Base-by-base conservation (phyloP, 495 filamentous ascomycete genomes). In the Neurospora tetrasperma region DNA sequence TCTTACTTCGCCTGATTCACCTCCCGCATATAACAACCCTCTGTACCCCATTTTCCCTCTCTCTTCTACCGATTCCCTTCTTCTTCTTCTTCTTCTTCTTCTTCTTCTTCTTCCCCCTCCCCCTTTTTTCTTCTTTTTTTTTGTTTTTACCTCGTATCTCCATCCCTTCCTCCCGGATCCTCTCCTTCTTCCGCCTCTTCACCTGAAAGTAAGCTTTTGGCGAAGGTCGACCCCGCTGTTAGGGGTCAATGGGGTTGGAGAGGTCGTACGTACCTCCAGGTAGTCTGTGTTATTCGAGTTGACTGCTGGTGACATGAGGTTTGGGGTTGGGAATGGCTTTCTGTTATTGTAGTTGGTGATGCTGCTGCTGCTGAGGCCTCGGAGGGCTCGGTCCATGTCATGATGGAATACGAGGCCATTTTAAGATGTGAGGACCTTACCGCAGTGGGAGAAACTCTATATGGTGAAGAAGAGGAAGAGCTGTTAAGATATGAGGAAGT, bases 1-100 rank as follows among this genome's bases (percentile, higher is more conserved):
- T n/a, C n/a, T n/a, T n/a, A 77, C 76, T 91, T 85, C 3, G 90
- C 89, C 77, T 90, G 87, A 62, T 90, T 90, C 4, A 92, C 90
- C 70, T 84, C 84, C 70, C 23, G 23, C 23, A 23, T 23, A 23
- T 23, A 23, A 23, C 1, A 23, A 23, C 23, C 23, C 23, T 23
- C 23, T 23, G 1, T 1, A 23, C 23, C 23, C 23, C 23, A 0
- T 23, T 23, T 23, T 23, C 23, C 23, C 23, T 23, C 23, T 23
- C 23, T 23, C 23, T 23, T 23, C 23, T 23, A 1, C 23, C 23
- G 0, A 1, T 23, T 23, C 23, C 23, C 23, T 23, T 23, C 23
- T 1, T 1, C 23, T 0, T 1, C 23, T 23, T 23, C 23, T 23
- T 23, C 23, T 1, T 1, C 23, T 0, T 1, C 23, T 23, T 23